Evolutionary conservation across 2,329 filamentous ascomycete species (phyloP).

Genomic region (Pseudogymnoascus sp.): DNA sequence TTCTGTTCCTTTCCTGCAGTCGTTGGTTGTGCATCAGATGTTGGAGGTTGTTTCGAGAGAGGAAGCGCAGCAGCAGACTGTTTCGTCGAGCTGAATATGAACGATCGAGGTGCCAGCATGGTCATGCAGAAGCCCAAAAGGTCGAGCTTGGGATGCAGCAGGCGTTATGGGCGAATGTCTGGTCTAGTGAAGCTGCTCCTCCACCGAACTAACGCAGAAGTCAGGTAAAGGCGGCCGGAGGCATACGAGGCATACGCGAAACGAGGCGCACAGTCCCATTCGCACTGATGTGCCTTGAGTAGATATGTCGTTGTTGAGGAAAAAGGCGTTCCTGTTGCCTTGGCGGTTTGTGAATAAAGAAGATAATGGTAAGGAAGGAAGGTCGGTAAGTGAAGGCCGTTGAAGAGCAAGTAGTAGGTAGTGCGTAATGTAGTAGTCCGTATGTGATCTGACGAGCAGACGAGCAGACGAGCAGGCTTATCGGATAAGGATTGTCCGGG

Average conservation of each 20-base stretch:
- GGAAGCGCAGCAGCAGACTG: not conserved
- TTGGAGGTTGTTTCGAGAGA: not conserved
- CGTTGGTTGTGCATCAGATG: not conserved
- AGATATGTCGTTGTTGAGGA: not conserved
- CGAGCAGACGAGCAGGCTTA: not conserved
- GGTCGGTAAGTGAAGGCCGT: not conserved
- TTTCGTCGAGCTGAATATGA: constrained; percentile 17
- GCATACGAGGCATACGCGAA: constrained; percentile 2
- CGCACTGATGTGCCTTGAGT: not conserved
- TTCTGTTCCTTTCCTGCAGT: not conserved
- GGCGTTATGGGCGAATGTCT: not conserved
- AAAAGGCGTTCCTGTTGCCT: not conserved
- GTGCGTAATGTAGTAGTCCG: not conserved
- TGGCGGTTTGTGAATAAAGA: not conserved
- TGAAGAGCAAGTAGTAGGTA: not conserved
- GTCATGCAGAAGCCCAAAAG: constrained; percentile 9
- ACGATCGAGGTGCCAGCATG: constrained; percentile 22
- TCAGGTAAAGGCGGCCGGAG: not conserved
- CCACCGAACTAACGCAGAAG: not conserved
- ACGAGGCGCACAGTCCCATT: constrained; percentile 6
- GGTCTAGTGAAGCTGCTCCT: constrained; percentile 1
- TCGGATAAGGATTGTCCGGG: not conserved
- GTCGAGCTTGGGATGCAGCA: not conserved
- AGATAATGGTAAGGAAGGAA: not conserved
- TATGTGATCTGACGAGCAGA: not conserved